Conservation (phyloP, 106 monocot species). For the Gastrodia elata region DNA sequence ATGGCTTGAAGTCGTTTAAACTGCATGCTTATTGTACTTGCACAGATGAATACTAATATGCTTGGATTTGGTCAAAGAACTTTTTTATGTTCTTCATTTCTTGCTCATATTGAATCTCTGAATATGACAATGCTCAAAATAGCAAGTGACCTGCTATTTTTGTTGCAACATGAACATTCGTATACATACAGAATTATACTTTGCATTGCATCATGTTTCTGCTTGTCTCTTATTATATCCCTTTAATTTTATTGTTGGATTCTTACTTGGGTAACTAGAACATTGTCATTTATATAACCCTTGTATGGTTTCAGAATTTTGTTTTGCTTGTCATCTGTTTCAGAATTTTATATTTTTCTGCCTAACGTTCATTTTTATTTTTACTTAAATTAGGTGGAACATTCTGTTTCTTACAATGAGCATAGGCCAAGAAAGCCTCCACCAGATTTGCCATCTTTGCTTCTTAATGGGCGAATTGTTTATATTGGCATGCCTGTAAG, state of each 20-base stretch:
- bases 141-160: background rate
- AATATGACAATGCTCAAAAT: background rate
- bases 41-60: background rate
- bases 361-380: background rate
- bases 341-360: background rate
- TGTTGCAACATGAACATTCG: background rate
- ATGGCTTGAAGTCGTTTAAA: background rate
- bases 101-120: background rate
- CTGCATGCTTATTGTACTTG: background rate
- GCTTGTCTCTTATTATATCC: background rate
- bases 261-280: background rate
- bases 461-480: slow-evolving; percentile 74
- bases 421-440: slow-evolving; percentile 90
- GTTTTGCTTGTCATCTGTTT: background rate
- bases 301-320: background rate
- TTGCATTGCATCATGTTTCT: slow-evolving; percentile 1
- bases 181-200: slow-evolving; percentile 4
- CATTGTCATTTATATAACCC: background rate
- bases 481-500: slow-evolving; percentile 93
- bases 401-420: slow-evolving; percentile 75
- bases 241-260: background rate
- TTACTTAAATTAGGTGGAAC: slow-evolving; percentile 52
- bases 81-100: background rate
- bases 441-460: slow-evolving; percentile 84
- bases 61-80: background rate